Base-by-base conservation (phyloP, 2,329 filamentous ascomycete species). In the Aspergillus sp. region DNA sequence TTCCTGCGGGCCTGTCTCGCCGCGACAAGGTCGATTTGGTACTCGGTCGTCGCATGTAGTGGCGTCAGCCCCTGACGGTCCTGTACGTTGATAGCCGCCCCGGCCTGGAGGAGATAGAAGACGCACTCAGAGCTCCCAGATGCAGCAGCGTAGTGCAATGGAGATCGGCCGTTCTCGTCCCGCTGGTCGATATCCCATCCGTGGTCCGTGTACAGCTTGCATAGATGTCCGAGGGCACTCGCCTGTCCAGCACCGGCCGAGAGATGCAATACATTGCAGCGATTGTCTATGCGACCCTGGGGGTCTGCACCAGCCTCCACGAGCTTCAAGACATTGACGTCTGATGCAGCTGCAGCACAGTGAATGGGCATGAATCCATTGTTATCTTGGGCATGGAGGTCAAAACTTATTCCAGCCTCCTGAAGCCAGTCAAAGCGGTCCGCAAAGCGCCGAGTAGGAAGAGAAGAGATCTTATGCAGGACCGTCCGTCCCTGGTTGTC, bases 141-240 rank as follows among this genome's bases (percentile, higher is more conserved):
- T 17, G 8, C 27, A 17, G 47, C 52, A 8, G 60, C 60, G 23
- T 60, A 44, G 47, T 62, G 60, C 35, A 62, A 35, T 35, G 60
- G 46, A 46, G 57, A 52, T 17, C 55, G 55, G 15, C 60, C 55
- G 19, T 50, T 27, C 5, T 55, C 21, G 12, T 41, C 56, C 19
- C 6, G 21, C 9, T 47, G 15, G 50, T 62, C 21, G 17, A 58
- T 40, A 7, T 41, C 7, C 43, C 53, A 31, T 14, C 43, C 41
- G 17, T 41, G 3, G 31, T 56, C 37, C 17, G 15, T 15, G 24
- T 58, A 60, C 39, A 53, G 23, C 35, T 58, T 43, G n/a, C 57
- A 39, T 1, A 62, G 21, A 3, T 54, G 43, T 11, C 60, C 57
- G 3, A 62, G 37, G 19, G 39, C 40, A 52, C 59, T 60, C 33